Conservation (phyloP, 139 green algal species). For the Coelastrella sp. region DNA sequence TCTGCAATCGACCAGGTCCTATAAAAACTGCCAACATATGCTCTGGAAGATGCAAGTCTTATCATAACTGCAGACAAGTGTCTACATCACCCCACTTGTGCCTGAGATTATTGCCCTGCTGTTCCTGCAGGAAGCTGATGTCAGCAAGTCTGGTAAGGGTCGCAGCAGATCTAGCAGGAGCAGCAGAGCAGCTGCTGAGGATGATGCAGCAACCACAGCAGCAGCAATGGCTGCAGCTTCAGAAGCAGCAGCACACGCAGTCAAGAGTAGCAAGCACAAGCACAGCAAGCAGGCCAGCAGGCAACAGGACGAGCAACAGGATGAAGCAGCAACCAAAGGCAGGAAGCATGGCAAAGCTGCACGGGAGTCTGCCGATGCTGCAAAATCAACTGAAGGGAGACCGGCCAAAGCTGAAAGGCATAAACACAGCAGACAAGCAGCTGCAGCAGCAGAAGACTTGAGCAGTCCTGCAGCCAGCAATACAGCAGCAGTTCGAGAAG, state of each 20-base stretch:
- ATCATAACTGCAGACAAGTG: too few species aligned
- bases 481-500: background rate
- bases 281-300: background rate
- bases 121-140: background rate
- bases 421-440: background rate
- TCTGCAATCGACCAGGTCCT: too few species aligned
- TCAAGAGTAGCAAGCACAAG: slow-evolving; percentile 21
- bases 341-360: slow-evolving; percentile 18
- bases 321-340: background rate
- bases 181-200: background rate
- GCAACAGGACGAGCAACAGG: background rate
- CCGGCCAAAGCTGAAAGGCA: background rate
- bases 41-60: too few species aligned
- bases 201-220: background rate
- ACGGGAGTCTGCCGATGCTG: background rate
- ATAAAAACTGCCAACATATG: too few species aligned
- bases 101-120: background rate
- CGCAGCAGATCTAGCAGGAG: slow-evolving; percentile 12
- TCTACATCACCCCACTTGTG: too few species aligned
- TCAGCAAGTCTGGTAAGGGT: background rate
- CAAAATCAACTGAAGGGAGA: background rate
- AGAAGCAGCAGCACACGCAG: background rate
- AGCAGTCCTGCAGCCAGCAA: too few species aligned
- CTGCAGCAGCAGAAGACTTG: background rate
- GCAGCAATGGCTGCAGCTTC: background rate